A percentile compares a stretch with the other conserved stretches of the same genome.
Evolutionary conservation across 345 rosid genomes (phyloP).

Genomic region (Boechera retrofracta): DNA sequence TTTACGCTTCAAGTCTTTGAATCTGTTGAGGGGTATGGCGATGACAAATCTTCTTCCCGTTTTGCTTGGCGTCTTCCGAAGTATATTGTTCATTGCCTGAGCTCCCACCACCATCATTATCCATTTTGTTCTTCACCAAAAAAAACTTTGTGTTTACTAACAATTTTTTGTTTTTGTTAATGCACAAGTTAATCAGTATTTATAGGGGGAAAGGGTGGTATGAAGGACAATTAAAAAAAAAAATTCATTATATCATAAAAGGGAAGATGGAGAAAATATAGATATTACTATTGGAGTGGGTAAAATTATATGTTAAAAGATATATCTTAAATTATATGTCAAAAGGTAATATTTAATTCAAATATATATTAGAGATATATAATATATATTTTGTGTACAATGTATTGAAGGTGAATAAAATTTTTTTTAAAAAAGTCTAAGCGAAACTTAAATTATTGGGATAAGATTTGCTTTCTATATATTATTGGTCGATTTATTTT

Average conservation of each 20-base stretch:
- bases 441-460: neutral
- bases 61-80: conserved; percentile 29
- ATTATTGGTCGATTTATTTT: neutral
- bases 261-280: neutral
- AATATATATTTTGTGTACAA: neutral
- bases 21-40: conserved; percentile 66
- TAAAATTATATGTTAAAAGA: neutral
- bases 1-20: conserved; percentile 62
- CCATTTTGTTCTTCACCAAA: conserved; percentile 28
- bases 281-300: conserved; percentile 6
- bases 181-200: conserved; percentile 7
- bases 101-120: conserved; percentile 35
- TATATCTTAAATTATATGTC: neutral
- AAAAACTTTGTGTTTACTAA: neutral
- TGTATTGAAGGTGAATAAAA: conserved; percentile 1
- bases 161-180: neutral
- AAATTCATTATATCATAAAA: neutral
- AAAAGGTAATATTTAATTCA: conserved; percentile 2
- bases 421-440: neutral
- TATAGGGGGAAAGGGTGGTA: conserved; percentile 17
- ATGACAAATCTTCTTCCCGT: conserved; percentile 40
- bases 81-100: conserved; percentile 51
- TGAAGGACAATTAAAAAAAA: neutral
- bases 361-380: conserved; percentile 7
- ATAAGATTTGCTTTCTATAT: neutral